Conservation (phyloP, 805 yeast genomes). For the Metschnikowia continentalis region DNA sequence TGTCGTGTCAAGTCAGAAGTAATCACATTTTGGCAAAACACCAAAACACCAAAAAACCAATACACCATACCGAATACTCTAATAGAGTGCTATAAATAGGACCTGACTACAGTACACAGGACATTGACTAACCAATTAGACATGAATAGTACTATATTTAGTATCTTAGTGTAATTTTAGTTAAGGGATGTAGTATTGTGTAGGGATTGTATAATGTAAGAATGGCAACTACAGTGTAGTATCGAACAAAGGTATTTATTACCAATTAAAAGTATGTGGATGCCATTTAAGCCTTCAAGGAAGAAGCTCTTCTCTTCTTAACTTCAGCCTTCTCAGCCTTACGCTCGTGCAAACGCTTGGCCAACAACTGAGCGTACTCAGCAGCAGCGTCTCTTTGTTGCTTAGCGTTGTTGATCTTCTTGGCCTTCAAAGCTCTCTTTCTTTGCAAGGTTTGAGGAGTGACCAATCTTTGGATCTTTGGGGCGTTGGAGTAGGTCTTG, state of each 20-base stretch:
- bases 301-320: conserved; percentile 99
- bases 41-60: too few relatives aligned
- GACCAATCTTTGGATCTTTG: conserved; percentile 98
- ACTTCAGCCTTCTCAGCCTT: conserved; percentile 98
- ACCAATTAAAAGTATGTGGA: conserved; percentile 17
- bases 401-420: conserved; percentile 95
- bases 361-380: conserved; percentile 98
- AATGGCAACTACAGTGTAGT: background rate
- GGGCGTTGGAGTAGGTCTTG: conserved; percentile 98
- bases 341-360: conserved; percentile 96
- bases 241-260: conserved; percentile 18
- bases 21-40: too few relatives aligned
- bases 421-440: conserved; percentile 93
- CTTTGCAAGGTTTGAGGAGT: conserved; percentile 99
- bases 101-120: too few relatives aligned
- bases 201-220: too few relatives aligned
- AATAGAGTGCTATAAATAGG: too few relatives aligned
- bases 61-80: too few relatives aligned
- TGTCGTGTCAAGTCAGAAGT: too few relatives aligned
- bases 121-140: too few relatives aligned
- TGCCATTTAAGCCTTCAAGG: conserved; percentile 74
- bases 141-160: too few relatives aligned
- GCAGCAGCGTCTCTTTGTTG: conserved; percentile 99
- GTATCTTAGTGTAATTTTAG: too few relatives aligned
- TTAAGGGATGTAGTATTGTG: too few relatives aligned